Percentiles rank a stretch among this genome's conserved stretches.
phyloP scores from a whole-genome alignment of 2,329 filamentous ascomycete species.

The Fonsecaea pedrosoi region DNA sequence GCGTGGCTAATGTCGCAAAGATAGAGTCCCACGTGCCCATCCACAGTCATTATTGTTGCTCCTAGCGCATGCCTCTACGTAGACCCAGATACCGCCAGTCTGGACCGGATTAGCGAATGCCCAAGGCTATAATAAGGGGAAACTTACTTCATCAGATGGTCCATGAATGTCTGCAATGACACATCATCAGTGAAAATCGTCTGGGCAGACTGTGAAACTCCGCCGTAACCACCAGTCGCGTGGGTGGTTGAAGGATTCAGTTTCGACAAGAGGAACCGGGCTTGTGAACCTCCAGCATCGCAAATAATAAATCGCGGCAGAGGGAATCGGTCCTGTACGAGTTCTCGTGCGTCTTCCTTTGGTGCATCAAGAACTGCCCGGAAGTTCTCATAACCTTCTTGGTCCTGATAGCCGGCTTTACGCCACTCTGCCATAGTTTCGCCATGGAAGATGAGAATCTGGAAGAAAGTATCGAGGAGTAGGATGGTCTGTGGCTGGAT shows the following conservation, averaged over 20 bases:
- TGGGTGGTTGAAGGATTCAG: conserved; percentile 97
- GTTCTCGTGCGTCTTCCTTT: conserved; percentile 94
- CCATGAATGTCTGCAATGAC: conserved; percentile 98
- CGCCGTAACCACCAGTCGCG: conserved; percentile 89
- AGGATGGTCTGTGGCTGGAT: conserved; percentile 95
- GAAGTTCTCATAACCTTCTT: conserved; percentile 98
- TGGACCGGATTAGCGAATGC: conserved; percentile 44
- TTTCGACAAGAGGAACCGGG: conserved; percentile 94
- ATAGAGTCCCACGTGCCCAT: not conserved
- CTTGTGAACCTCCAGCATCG: conserved; percentile 96
- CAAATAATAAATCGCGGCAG: conserved; percentile 98
- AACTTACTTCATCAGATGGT: conserved; percentile 96
- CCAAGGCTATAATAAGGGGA: not conserved
- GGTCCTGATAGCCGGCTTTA: conserved; percentile 96
- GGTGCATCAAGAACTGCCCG: conserved; percentile 84
- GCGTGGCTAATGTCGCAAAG: not conserved
- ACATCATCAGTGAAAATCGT: conserved; percentile 99
- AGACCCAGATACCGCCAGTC: conserved; percentile 59
- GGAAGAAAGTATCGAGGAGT: conserved; percentile 97
- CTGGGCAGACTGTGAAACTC: conserved; percentile 86
- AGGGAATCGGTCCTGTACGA: conserved; percentile 97
- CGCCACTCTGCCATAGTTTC: conserved; percentile 98
- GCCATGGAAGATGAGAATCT: conserved; percentile 98
- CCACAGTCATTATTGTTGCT: not conserved
- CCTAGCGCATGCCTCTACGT: conserved; percentile 46